Conservation (phyloP, 441 rosid genomes). For the Adansonia rubrostipa region DNA sequence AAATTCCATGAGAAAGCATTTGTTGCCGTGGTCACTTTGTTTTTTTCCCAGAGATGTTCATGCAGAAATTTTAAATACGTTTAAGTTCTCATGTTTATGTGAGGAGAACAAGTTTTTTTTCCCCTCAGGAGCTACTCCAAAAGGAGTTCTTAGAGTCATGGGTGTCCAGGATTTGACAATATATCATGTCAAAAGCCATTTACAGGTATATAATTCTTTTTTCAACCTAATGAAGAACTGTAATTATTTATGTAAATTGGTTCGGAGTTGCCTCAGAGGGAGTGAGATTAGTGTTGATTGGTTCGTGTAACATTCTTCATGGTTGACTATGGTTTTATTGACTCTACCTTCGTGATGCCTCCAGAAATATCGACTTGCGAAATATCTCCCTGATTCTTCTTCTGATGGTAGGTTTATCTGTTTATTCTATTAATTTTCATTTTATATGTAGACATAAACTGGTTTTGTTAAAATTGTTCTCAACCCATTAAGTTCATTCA, state of each 20-base stretch:
- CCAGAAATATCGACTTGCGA: slow-evolving; percentile 98
- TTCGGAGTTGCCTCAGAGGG: background rate
- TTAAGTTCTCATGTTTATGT: background rate
- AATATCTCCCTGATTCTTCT: slow-evolving; percentile 93
- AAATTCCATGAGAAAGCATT: slow-evolving; percentile 9
- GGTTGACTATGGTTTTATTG: slow-evolving; percentile 6
- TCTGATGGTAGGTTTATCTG: slow-evolving; percentile 67
- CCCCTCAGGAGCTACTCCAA: slow-evolving; percentile 90
- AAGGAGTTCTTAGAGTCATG: slow-evolving; percentile 98
- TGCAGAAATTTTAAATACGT: background rate
- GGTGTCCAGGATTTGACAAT: slow-evolving; percentile 96
- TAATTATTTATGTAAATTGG: slow-evolving; percentile 3
- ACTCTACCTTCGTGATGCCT: slow-evolving; percentile 32
- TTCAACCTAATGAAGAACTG: background rate
- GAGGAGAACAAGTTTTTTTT: slow-evolving; percentile 4
- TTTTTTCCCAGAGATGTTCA: background rate
- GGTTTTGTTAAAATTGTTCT: background rate
- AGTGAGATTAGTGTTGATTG: slow-evolving; percentile 4
- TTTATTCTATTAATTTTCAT: slow-evolving; percentile 16
- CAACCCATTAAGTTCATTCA: background rate
- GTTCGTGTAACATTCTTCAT: background rate
- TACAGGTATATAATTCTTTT: slow-evolving; percentile 61
- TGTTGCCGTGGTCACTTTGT: background rate
- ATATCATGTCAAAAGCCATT: slow-evolving; percentile 97
- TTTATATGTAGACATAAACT: slow-evolving; percentile 21